phyloP scores from a whole-genome alignment of 1,284 basidiomycete genomes.

The Ceratobasidium sp. region DNA sequence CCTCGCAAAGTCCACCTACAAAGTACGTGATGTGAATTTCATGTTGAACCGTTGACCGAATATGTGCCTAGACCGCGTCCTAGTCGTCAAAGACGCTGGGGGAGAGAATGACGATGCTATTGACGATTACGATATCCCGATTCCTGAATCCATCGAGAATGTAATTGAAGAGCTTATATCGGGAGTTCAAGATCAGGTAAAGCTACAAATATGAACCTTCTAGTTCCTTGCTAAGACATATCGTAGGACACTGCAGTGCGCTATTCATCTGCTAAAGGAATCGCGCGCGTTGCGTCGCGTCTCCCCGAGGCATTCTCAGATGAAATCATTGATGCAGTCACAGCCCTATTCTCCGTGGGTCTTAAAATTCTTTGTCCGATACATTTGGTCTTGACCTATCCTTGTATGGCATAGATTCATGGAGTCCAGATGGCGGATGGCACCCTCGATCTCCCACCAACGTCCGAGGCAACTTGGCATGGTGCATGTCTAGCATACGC shows the following conservation, averaged over 20 bases:
- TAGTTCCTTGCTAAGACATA: conserved; percentile 9
- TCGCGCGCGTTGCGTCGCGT: conserved; percentile 87
- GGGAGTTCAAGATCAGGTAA: conserved; percentile 85
- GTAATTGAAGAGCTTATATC: conserved; percentile 82
- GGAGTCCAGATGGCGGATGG: conserved; percentile 67
- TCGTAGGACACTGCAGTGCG: conserved; percentile 92
- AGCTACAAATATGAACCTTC: conserved; percentile 42
- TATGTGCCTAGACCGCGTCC: conserved; percentile 49
- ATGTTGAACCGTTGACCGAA: conserved; percentile 52
- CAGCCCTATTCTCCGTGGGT: conserved; percentile 70
- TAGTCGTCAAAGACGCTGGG: conserved; percentile 25
- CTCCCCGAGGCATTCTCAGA: conserved; percentile 80
- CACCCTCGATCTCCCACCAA: conserved; percentile 78
- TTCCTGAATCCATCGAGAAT: conserved; percentile 84
- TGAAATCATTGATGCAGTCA: conserved; percentile 86
- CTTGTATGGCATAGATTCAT: conserved; percentile 64
- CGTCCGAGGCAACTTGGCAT: conserved; percentile 92
- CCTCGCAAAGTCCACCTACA: conserved; percentile 26
- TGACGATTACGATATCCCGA: conserved; percentile 59
- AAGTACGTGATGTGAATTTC: conserved; percentile 1
- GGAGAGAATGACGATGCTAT: conserved; percentile 62
- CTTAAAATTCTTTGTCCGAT: no score
- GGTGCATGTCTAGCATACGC: conserved; percentile 94
- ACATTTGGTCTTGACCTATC: no score
- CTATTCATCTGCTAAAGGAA: conserved; percentile 94